Evolutionary conservation across 2,329 filamentous ascomycete genomes (phyloP).

Genomic region (Sordariomycetes sp.): DNA sequence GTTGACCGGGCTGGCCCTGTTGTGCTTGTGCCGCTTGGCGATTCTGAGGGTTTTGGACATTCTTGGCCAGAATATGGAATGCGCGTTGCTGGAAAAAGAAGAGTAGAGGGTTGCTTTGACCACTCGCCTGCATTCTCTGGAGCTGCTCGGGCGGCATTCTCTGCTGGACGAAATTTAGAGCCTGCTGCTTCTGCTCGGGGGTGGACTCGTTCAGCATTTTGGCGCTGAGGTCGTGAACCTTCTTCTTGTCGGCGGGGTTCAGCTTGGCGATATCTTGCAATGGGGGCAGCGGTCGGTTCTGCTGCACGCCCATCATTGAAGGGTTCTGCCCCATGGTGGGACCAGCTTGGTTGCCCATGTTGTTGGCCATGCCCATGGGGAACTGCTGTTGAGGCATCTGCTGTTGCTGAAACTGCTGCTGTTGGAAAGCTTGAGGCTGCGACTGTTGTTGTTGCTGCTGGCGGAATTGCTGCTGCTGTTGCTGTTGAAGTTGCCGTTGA

Average conservation of each 20-base stretch:
- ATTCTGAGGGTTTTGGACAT: conserved; percentile 9
- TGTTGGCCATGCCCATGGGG: conserved; percentile 29
- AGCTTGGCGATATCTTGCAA: conserved; percentile 26
- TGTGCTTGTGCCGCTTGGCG: conserved; percentile 14
- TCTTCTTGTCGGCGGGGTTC: conserved; percentile 31
- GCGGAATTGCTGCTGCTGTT: conserved; percentile 18
- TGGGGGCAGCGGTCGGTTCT: conserved; percentile 15
- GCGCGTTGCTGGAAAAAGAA: conserved; percentile 40
- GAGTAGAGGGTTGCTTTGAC: conserved; percentile 39
- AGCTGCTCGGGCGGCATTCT: conserved; percentile 31
- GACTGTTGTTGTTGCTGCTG: conserved; percentile 15
- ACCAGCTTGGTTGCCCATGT: conserved; percentile 25
- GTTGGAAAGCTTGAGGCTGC: conserved; percentile 27
- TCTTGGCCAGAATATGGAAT: conserved; percentile 17
- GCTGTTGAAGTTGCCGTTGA: conserved; percentile 12
- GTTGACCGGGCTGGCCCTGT: conserved; percentile 9
- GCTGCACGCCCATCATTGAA: conserved; percentile 26
- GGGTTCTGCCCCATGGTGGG: conserved; percentile 32
- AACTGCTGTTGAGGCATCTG: conserved; percentile 33
- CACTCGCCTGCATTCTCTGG: conserved; percentile 32
- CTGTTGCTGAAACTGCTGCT: conserved; percentile 51
- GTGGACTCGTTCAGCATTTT: conserved; percentile 28
- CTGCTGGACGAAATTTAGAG: conserved; percentile 20
- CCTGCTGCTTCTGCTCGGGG: conserved; percentile 32
- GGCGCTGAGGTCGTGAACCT: conserved; percentile 33